Evolutionary conservation across 2,329 filamentous ascomycete species (phyloP).

Genomic region (Xylaria sp.): DNA sequence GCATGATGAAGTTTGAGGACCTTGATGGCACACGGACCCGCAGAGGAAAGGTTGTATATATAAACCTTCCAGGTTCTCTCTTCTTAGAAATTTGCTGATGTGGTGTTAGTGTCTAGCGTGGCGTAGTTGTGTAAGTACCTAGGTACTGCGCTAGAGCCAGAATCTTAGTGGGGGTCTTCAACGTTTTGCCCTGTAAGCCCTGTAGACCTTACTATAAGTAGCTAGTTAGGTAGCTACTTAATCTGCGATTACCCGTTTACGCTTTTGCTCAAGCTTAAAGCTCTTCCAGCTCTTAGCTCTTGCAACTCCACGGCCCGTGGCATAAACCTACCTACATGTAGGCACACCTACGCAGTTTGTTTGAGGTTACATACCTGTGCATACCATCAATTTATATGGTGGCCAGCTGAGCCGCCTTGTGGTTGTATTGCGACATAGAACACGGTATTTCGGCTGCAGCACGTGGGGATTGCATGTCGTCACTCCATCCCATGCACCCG

Average conservation of each 20-base stretch:
- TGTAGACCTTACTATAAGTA: not conserved
- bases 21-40: conserved; percentile 30
- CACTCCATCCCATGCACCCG: conserved; percentile 2
- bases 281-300: too few relatives aligned
- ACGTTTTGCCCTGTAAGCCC: not conserved
- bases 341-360: not conserved
- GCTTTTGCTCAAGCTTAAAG: not conserved
- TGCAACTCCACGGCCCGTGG: not conserved
- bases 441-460: conserved; percentile 5
- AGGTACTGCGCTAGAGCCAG: not conserved
- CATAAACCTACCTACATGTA: not conserved
- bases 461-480: conserved; percentile 22
- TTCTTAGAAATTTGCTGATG: not conserved
- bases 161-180: not conserved
- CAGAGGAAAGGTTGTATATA: not conserved
- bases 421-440: conserved; percentile 14
- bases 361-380: not conserved
- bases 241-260: not conserved
- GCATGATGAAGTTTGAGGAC: conserved; percentile 30
- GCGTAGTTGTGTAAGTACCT: not conserved
- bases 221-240: not conserved
- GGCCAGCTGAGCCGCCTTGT: conserved; percentile 9
- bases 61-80: not conserved
- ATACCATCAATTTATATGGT: not conserved
- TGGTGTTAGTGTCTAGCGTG: not conserved